Evolutionary conservation across 73 alveolate genomes (phyloP).

Genomic region (Stentor roeselii): DNA sequence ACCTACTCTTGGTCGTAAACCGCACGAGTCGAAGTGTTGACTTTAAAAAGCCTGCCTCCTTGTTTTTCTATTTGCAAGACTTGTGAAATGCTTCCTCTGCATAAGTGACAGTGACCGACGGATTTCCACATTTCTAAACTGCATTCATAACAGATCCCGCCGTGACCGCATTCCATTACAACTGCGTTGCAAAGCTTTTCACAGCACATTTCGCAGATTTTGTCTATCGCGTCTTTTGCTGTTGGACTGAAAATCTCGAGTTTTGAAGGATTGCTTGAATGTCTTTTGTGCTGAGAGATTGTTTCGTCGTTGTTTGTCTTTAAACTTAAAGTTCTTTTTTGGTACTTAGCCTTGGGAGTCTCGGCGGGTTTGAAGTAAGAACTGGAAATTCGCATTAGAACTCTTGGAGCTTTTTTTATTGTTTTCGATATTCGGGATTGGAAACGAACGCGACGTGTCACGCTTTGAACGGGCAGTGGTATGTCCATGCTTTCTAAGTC

Average conservation of each 20-base stretch:
- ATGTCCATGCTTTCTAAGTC: not conserved
- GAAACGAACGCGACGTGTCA: not conserved
- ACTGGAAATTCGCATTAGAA: not conserved
- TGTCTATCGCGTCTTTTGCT: not conserved
- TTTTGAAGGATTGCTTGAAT: not conserved
- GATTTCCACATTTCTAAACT: not conserved
- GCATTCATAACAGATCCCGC: conserved; percentile 17
- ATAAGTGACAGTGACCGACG: not conserved
- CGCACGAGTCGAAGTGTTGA: not conserved
- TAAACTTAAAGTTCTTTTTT: not conserved
- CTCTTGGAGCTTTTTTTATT: conserved; percentile 7
- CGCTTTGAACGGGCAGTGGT: not conserved
- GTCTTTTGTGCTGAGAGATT: not conserved
- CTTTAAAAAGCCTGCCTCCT: not conserved
- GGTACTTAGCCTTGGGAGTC: not conserved
- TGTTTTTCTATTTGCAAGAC: conserved; percentile 1
- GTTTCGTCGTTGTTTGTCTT: not conserved
- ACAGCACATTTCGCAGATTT: conserved; percentile 2
- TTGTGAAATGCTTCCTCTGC: not conserved
- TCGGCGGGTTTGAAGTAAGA: conserved; percentile 14
- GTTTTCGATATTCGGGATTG: not conserved
- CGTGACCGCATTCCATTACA: conserved; percentile 24
- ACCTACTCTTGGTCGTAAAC: too few relatives aligned
- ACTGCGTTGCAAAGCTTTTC: not conserved
- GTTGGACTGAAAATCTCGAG: not conserved